Evolutionary conservation across 2,329 filamentous ascomycete genomes (phyloP), one percentile per base, ranked within the genome.

Genomic region (Coniochaeta pulveracea): DNA sequence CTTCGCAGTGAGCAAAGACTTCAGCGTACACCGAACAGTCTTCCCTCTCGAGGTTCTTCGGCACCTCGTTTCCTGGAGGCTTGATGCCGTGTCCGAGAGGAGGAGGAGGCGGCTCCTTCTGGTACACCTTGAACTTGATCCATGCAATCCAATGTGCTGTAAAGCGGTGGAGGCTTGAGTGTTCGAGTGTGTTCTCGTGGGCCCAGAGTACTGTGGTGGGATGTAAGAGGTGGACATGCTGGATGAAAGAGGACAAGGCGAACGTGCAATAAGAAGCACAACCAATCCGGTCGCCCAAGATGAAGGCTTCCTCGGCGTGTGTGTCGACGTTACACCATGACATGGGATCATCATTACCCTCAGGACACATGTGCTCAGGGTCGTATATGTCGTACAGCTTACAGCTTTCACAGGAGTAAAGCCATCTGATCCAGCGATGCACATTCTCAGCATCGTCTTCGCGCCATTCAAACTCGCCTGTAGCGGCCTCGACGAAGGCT

Each of bases 391-490:
- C 21, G 5, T 21, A 22, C 19, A 19, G 22, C 24, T 40, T 35
- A 33, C 40, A 42, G 15, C 19, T 19, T 12, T 21, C 22, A 26
- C 38, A 42, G 21, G 24, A 24, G 26, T 42, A 42, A 7, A 42
- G 32, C 40, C 40, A 42, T 16, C 21, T 19, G 15, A 36, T 35
- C 26, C 34, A 40, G 19, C 34, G 38, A 24, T 34, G 22, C 23
- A 42, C 37, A 4, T 33, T 33, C 11, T 37, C 36, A 19, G 40
- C 32, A 15, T 40, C 32, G 26, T 37, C 36, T 5, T 40, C 38
- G 10, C 34, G 29, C 22, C 40, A 30, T 19, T 30, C 14, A 25
- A 40, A 36, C 29, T 37, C 36, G 30, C 36, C 32, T 9, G 37
- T 30, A 16, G 26, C 11, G 21, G 37, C 35, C 17, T 40, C 38